These are phyloP conservation scores for Hypoxylon crocopeplum DNA, from an alignment of 495 filamentous ascomycete species.

Conservation along the genomic window DNA sequence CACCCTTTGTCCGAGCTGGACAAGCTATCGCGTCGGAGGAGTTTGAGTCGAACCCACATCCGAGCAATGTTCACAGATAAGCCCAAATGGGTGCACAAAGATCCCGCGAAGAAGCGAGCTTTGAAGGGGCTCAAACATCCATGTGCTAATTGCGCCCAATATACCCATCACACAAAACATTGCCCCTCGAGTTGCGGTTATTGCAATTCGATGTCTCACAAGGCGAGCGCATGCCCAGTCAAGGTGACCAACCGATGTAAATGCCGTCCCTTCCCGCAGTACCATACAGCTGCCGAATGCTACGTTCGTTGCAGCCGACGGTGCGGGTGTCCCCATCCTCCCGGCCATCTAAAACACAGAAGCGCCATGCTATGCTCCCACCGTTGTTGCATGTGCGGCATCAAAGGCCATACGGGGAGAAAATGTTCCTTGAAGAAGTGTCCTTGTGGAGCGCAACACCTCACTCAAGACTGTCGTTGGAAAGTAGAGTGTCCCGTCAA, in stretches of 20 bases:
- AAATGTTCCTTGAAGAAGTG: conserved; percentile 43
- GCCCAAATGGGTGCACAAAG: conserved; percentile 6
- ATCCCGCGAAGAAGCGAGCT: neutral
- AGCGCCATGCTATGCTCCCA: conserved; percentile 46
- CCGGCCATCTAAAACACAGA: conserved; percentile 38
- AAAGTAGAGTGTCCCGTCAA: conserved; percentile 43
- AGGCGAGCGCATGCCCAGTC: conserved; percentile 37
- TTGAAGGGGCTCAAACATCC: neutral
- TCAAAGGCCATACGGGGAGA: conserved; percentile 43
- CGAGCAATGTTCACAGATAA: conserved; percentile 43
- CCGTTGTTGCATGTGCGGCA: conserved; percentile 53
- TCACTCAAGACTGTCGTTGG: conserved; percentile 51
- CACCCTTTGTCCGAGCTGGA: conserved; percentile 40
- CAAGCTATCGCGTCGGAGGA: conserved; percentile 43
- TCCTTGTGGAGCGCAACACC: conserved; percentile 43
- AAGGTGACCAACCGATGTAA: conserved; percentile 47
- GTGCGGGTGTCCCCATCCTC: conserved; percentile 33
- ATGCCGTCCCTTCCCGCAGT: conserved; percentile 47
- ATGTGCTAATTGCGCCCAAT: conserved; percentile 44
- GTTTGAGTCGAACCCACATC: conserved; percentile 48
- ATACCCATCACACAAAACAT: conserved; percentile 21
- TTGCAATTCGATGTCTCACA: conserved; percentile 40
- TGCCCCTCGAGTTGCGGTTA: conserved; percentile 43
- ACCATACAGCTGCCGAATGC: conserved; percentile 41
- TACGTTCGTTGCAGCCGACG: conserved; percentile 41